Evolutionary conservation across 2,329 filamentous ascomycete species (phyloP), one percentile per base, ranked within the genome.

Genomic region (Sporothrix schenckii): DNA sequence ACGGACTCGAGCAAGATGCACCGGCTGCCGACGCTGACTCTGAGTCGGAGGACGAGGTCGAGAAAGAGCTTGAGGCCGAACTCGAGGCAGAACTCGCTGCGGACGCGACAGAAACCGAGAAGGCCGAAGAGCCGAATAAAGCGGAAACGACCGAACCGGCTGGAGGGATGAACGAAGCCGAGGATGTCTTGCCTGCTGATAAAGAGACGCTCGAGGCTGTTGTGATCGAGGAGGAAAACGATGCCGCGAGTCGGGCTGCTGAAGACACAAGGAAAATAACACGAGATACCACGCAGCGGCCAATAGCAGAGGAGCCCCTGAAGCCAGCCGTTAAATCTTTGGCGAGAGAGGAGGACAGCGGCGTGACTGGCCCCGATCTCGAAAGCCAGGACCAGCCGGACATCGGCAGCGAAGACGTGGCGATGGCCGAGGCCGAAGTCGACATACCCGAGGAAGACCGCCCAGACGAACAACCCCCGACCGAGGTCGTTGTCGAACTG

Each of bases 1-100:
- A 34, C 9, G 52, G 69, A 27, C n/a, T 30, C 60, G 67, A 24
- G 34, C 21, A 52, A 30, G 27, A n/a, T 24, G 39, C 39, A 10
- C 30, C n/a, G 1, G 47, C n/a, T 2, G 53, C 21, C 0, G 30
- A 61, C 2, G 21, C 30, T 41, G 53, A 52, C 13, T n/a, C 67
- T 3, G 66, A 53, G 19, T 41, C 16, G 2, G 60, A 70, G 16
- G 69, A 71, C 11, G 70, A 68, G 44, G 34, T 69, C 21, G 68
- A 73, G n/a, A 41, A 50, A 9, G 70, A 63, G 11, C 21, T 65
- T 0, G 67, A 72, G 39, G 44, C 50, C 7, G 52, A 61, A 9
- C 58, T 56, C 11, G 66, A 66, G 3, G 27, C 65, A 2, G 71
- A 72, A 47, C 44, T 56, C 0, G 65, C 47, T 5, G 63, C 54